Evolutionary conservation across 306 rosid genomes (phyloP), one percentile per base, ranked within the genome.

Genomic region (Vigna nakashimae): DNA sequence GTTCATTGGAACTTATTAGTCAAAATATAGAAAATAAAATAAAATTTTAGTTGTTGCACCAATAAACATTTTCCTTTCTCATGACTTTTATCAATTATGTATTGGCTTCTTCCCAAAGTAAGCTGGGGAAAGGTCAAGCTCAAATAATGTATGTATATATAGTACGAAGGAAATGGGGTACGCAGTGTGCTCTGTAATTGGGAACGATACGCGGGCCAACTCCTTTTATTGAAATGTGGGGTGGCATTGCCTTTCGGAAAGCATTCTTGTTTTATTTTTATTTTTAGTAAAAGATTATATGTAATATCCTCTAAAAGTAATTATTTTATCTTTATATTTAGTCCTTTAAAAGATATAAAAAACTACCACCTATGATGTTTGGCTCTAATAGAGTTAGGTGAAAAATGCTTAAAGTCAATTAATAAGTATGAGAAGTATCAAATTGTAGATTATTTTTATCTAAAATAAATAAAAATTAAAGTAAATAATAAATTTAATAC

Each of bases 341-440:
- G 0, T 57, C n/a, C 34, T 24, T 24, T 57, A 4, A 4, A 57
- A 24, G 24, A 9, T 24, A 30, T 30, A 57, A 11, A 9, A 3
- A 5, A 8, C 3, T 6, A 3, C 16, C 16, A 30, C 16, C 34
- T 56, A 6, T 4, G 16, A 24, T 59, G 67, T 62, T 2, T 15
- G 68, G 20, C 43, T 60, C 16, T 26, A 60, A 15, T 40, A 32
- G 22, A 42, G 10, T 17, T n/a, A 11, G 43, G 15, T 40, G n/a
- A 42, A 42, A 64, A 64, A 64, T 36, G 7, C 14, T 64, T 64
- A 36, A 64, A 64, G n/a, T 14, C 26, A 64, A 65, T 4, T 65
- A 65, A 38, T 26, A 5, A n/a, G 16, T 36, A 64, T 36, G 68
- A 8, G 36, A 64, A 34, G 4, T 63, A 63, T 12, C 3, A 28